phyloP scores from a whole-genome alignment of 2,329 filamentous ascomycete species.

The Trichocomaceae sp. region DNA sequence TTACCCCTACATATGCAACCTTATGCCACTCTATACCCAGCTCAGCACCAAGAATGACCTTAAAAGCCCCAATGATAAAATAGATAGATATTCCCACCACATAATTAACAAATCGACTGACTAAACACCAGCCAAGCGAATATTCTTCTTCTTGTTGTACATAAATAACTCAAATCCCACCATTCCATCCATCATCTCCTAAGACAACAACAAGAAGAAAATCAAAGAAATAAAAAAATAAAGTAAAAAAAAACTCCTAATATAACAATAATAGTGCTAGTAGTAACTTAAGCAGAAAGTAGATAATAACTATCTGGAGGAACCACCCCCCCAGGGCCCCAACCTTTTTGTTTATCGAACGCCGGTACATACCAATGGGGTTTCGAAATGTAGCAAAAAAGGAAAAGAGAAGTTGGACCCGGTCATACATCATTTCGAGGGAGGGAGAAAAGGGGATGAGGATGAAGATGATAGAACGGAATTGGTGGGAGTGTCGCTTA shows the following conservation, averaged over 20 bases:
- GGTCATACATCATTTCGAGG: constrained; percentile 10
- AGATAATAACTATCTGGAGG: neutral
- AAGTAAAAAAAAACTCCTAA: neutral
- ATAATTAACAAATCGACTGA: neutral
- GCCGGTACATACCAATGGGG: constrained; percentile 6
- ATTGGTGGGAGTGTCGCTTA: neutral
- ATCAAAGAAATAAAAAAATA: neutral
- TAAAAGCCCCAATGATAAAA: neutral
- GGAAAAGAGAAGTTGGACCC: constrained; percentile 4
- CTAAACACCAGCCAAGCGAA: neutral
- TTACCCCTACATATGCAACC: no score
- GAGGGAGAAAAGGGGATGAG: neutral
- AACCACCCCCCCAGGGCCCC: no score
- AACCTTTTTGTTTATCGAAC: constrained; percentile 1
- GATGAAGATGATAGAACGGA: neutral
- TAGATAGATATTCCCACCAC: neutral
- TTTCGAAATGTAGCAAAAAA: neutral
- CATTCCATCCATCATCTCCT: neutral
- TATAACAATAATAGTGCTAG: neutral
- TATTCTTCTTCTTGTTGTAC: neutral
- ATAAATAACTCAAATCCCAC: no score
- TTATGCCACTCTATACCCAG: no score
- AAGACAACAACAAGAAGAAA: neutral
- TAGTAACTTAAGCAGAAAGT: no score
- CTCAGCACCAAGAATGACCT: no score